phyloP scores from a whole-genome alignment of 2,329 filamentous ascomycete genomes.

The Trichoderma sp. region DNA sequence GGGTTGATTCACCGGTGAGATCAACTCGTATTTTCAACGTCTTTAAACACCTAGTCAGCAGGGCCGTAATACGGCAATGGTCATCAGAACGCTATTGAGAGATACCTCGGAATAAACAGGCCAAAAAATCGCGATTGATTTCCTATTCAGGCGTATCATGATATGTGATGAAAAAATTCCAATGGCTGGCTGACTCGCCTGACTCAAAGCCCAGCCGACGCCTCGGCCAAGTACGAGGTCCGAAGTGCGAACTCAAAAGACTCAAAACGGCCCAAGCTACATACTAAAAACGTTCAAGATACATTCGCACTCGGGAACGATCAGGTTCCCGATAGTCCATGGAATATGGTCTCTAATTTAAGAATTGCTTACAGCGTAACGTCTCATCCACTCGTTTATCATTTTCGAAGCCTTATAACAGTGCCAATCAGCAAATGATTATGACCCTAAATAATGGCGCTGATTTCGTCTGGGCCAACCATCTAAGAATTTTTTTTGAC shows the following conservation, averaged over 20 bases:
- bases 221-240: background rate
- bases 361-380: background rate
- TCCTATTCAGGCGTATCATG: background rate
- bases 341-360: background rate
- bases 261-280: background rate
- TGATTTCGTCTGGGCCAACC: background rate
- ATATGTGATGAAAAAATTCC: background rate
- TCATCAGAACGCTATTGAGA: background rate
- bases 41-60: background rate
- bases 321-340: background rate
- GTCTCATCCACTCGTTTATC: background rate
- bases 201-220: background rate
- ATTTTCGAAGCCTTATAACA: background rate
- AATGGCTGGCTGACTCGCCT: background rate
- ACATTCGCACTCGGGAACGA: background rate
- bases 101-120: background rate
- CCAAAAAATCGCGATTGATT: background rate
- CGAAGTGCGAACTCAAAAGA: background rate
- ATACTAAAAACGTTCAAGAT: background rate
- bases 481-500: background rate
- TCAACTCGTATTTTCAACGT: background rate
- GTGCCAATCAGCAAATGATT: too few relatives aligned
- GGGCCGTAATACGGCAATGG: background rate
- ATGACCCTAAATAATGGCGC: background rate
- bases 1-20: background rate